Conservation (phyloP, 306 rosid species). For the Vigna unguiculata region DNA sequence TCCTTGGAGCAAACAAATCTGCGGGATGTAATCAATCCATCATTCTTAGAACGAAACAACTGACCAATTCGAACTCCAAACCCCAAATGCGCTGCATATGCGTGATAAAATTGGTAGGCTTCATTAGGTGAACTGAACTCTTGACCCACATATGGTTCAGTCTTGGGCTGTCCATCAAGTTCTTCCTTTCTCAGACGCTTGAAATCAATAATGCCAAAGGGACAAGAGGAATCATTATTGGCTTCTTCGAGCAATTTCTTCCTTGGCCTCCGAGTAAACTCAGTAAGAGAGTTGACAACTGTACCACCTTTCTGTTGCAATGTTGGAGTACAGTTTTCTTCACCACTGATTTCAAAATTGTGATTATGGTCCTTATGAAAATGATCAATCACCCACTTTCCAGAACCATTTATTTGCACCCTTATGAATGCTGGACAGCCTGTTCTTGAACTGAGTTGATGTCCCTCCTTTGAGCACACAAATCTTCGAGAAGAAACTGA, state of each 20-base stretch:
- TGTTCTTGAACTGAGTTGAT: slow-evolving; percentile 87
- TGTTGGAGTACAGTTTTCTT: slow-evolving; percentile 56
- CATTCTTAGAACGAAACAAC: slow-evolving; percentile 88
- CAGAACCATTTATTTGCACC: slow-evolving; percentile 79
- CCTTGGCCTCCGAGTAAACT: slow-evolving; percentile 60
- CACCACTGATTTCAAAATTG: slow-evolving; percentile 61
- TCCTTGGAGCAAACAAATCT: slow-evolving; percentile 96
- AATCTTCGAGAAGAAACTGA: slow-evolving; percentile 91
- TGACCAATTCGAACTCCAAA: slow-evolving; percentile 92
- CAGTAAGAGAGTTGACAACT: slow-evolving; percentile 47
- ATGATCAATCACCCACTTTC: slow-evolving; percentile 93
- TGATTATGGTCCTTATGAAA: slow-evolving; percentile 88
- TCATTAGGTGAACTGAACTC: slow-evolving; percentile 86
- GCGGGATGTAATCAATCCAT: slow-evolving; percentile 81
- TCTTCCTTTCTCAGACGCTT: slow-evolving; percentile 69
- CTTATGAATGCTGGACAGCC: slow-evolving; percentile 94
- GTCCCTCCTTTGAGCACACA: slow-evolving; percentile 96
- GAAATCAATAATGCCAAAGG: slow-evolving; percentile 68
- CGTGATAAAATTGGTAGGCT: slow-evolving; percentile 84
- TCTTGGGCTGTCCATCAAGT: slow-evolving; percentile 55
- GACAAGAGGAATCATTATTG: slow-evolving; percentile 55
- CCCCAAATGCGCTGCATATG: slow-evolving; percentile 76
- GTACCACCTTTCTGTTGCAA: slow-evolving; percentile 50
- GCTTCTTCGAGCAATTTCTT: slow-evolving; percentile 57
- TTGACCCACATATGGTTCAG: slow-evolving; percentile 76